Evolutionary conservation across 2,329 filamentous ascomycete genomes (phyloP).

Genomic region (Alternaria arborescens): DNA sequence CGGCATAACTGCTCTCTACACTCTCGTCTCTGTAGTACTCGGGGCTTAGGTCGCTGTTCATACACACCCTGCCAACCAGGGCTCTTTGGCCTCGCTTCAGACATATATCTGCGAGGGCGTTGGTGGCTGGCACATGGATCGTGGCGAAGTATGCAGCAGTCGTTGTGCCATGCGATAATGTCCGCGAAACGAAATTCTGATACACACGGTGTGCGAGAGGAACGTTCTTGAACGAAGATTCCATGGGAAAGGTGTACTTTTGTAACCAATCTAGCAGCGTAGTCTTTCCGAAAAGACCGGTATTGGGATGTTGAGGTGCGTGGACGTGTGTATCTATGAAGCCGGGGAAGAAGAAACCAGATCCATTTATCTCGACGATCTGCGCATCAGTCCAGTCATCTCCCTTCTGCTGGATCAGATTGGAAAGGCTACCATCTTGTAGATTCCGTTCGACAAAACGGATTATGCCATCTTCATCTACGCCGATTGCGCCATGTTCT

Average conservation of each 20-base stretch:
- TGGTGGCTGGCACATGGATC: constrained; percentile 85
- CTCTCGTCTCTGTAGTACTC: constrained; percentile 81
- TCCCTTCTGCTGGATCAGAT: not conserved
- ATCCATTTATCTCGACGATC: constrained; percentile 52
- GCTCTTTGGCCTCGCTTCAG: constrained; percentile 83
- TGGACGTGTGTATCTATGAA: constrained; percentile 96
- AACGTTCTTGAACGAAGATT: constrained; percentile 73
- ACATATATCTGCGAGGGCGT: constrained; percentile 86
- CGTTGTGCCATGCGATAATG: constrained; percentile 89
- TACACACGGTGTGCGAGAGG: constrained; percentile 76
- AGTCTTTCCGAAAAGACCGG: constrained; percentile 90
- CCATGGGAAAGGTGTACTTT: constrained; percentile 93
- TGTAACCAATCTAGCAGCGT: constrained; percentile 94
- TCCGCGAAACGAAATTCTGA: constrained; percentile 77
- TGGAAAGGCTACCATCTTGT: not conserved
- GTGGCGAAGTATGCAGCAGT: constrained; percentile 96
- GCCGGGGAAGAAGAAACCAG: constrained; percentile 83
- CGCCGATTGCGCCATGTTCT: constrained; percentile 59
- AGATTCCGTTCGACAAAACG: constrained; percentile 55
- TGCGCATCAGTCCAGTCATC: constrained; percentile 52
- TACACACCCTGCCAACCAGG: constrained; percentile 92
- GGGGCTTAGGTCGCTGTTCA: constrained; percentile 78
- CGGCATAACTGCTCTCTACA: constrained; percentile 66
- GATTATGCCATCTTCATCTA: constrained; percentile 62
- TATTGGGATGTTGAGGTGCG: constrained; percentile 93